Evolutionary conservation across 1,284 basidiomycete species (phyloP), one percentile per base, ranked within the genome.

Genomic region (Anthracocystis walkeri): DNA sequence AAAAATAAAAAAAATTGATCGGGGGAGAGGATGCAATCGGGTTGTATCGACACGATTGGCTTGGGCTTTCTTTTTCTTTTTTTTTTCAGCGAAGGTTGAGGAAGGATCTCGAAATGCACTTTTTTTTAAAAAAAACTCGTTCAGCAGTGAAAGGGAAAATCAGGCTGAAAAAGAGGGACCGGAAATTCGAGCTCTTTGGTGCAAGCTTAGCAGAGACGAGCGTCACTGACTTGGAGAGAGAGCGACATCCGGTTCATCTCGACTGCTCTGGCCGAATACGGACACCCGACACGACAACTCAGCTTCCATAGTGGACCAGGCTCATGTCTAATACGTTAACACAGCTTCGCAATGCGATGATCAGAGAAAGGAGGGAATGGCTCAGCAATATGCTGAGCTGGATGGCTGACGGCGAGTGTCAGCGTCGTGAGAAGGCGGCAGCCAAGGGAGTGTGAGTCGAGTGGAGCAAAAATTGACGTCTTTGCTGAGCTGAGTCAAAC

Each of bases 401-500:
- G 29, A 4, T 29, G 8, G 29, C 29, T 29, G 29, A 14, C 21
- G 25, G 12, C 20, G 21, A 29, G 29, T 29, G 29, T 29, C 29
- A 29, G 20, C 42, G 6, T 4, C 21, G 2, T n/a, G n/a, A n/a
- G n/a, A n/a, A n/a, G n/a, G n/a, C n/a, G n/a, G n/a, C n/a, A n/a
- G n/a, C 8, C 23, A 4, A 11, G 44, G 44, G 8, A 23, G 44
- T 5, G 21, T 4, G 21, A 20, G 44, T 20, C 20, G 20, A 12
- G 31, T 44, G 29, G 54, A 44, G 25, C 14, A 42, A 8, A 35
- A 35, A 35, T 23, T 23, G 49, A 53, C 11, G 38, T 33, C 44
- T 31, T 58, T 69, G 66, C 61, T 60, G 57, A 65, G 66, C 60
- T 69, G 57, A 69, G 61, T 60, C 64, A 59, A n/a, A n/a, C n/a